Evolutionary conservation across 1,284 basidiomycete species (phyloP).

Genomic region (Wolfiporia cocos): DNA sequence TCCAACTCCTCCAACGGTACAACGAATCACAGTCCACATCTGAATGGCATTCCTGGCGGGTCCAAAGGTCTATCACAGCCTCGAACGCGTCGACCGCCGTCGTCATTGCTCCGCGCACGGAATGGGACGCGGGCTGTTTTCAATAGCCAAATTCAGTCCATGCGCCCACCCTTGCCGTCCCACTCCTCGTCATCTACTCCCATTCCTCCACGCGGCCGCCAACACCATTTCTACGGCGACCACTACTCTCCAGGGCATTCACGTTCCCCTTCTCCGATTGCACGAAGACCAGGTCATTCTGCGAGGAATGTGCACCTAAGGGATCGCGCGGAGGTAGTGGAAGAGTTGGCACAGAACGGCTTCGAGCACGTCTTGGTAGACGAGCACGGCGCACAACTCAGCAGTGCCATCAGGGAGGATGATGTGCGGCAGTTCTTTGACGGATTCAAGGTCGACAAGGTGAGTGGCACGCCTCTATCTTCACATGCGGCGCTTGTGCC

Average conservation of each 20-base stretch:
- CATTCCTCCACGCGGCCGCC: constrained; percentile 7
- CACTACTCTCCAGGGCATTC: constrained; percentile 24
- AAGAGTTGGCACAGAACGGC: constrained; percentile 53
- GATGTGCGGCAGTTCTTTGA: constrained; percentile 57
- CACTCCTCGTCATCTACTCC: constrained; percentile 13
- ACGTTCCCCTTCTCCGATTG: constrained; percentile 42
- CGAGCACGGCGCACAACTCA: constrained; percentile 37
- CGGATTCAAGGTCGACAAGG: constrained; percentile 61
- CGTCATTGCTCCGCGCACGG: constrained; percentile 21
- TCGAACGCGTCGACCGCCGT: constrained; percentile 20
- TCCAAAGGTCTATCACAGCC: constrained; percentile 11
- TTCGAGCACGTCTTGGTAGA: constrained; percentile 60
- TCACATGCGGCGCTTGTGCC: neutral
- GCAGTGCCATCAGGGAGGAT: constrained; percentile 51
- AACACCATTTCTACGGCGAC: constrained; percentile 6
- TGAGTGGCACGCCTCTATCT: constrained; percentile 26
- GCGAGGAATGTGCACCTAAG: constrained; percentile 27
- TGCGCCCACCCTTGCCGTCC: constrained; percentile 15
- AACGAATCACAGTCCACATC: constrained; percentile 9
- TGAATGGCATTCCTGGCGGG: constrained; percentile 14
- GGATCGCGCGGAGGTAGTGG: constrained; percentile 43
- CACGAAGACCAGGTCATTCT: constrained; percentile 30
- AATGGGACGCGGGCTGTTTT: too few species aligned
- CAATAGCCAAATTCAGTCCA: constrained; percentile 8
- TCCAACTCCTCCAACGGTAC: constrained; percentile 6